phyloP scores from a whole-genome alignment of 352 stramenopile species.

The Phytophthora sansomeana region DNA sequence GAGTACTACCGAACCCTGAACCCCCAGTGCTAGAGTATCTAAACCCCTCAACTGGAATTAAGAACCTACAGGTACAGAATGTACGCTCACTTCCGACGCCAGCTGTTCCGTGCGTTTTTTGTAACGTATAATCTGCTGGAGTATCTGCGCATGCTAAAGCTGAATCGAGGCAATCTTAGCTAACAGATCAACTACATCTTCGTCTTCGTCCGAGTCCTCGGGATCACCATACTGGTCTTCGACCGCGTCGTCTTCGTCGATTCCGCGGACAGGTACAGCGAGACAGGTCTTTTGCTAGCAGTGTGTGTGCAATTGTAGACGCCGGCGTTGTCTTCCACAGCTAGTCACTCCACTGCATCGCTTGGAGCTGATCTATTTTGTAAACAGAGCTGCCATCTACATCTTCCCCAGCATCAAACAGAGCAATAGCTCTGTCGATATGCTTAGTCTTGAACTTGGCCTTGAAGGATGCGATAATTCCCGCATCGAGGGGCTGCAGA shows the following conservation, averaged over 20 bases:
- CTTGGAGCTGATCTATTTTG: too few relatives aligned
- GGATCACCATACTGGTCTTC: neutral
- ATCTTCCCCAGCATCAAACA: too few relatives aligned
- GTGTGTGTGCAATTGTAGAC: neutral
- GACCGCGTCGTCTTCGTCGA: neutral
- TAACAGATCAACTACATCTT: too few relatives aligned
- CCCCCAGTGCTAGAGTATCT: too few relatives aligned
- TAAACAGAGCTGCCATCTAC: too few relatives aligned
- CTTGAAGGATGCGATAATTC: constrained; percentile 8
- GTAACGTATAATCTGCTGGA: too few relatives aligned
- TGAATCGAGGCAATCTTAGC: constrained; percentile 2
- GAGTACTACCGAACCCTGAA: too few relatives aligned
- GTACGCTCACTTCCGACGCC: constrained; percentile 6
- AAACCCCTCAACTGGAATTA: too few relatives aligned
- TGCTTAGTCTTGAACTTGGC: neutral
- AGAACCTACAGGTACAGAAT: too few relatives aligned
- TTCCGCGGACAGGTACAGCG: neutral
- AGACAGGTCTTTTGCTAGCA: constrained; percentile 2
- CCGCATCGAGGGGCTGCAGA: neutral
- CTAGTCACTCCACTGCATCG: too few relatives aligned
- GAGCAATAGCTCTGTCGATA: too few relatives aligned
- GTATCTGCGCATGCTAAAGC: too few relatives aligned
- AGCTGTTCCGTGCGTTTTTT: neutral
- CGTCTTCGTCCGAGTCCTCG: neutral
- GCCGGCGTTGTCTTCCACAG: neutral